phyloP scores from a whole-genome alignment of 306 rosid genomes.

The Gillenia trifoliata region DNA sequence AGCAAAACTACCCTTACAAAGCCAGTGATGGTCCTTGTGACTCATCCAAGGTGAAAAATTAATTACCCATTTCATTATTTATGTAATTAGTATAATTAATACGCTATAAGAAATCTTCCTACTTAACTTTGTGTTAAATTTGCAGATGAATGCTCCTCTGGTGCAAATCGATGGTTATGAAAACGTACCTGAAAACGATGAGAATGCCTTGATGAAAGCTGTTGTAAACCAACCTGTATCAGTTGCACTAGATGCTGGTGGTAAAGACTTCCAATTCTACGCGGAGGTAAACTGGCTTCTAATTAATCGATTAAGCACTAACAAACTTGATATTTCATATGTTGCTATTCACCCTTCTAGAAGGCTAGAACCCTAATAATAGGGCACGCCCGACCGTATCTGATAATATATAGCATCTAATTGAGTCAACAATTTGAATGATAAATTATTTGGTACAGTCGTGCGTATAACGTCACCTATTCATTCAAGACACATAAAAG shows the following conservation, averaged over 20 bases:
- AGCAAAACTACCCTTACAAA: conserved; percentile 38
- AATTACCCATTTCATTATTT: neutral
- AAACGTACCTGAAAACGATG: conserved; percentile 43
- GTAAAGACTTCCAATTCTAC: conserved; percentile 46
- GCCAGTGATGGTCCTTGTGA: conserved; percentile 29
- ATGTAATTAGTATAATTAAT: neutral
- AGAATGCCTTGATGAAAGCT: conserved; percentile 45
- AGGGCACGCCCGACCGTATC: no score
- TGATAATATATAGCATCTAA: neutral
- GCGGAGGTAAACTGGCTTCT: conserved; percentile 15
- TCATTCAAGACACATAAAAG: neutral
- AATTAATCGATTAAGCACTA: neutral
- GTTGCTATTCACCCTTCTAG: neutral
- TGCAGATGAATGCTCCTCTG: conserved; percentile 29
- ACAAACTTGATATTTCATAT: no score
- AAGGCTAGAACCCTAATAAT: no score
- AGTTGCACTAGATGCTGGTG: conserved; percentile 39
- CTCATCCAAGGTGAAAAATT: conserved; percentile 24
- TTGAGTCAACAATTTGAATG: neutral
- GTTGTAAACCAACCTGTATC: conserved; percentile 48
- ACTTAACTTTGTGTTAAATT: neutral
- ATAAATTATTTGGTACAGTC: no score
- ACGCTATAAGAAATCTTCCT: neutral
- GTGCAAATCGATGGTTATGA: conserved; percentile 41
- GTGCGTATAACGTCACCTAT: neutral